phyloP scores from a whole-genome alignment of 768 basidiomycete species.

The Cytidiella melzeri region DNA sequence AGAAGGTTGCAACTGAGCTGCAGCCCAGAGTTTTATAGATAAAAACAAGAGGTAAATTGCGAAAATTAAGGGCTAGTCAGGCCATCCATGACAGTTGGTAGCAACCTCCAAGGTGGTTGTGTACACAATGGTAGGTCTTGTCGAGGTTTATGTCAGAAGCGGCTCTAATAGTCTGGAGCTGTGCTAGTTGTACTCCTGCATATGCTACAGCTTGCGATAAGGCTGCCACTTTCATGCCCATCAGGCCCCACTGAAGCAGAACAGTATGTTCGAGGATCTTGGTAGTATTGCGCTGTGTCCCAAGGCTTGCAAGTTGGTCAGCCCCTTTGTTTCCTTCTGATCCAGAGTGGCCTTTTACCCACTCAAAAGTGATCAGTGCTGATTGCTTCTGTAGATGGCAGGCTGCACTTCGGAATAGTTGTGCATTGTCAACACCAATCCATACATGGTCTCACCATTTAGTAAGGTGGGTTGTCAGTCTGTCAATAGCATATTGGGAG shows the following conservation, averaged over 20 bases:
- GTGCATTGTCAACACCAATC: slow-evolving; percentile 8
- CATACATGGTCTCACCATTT: slow-evolving; percentile 13
- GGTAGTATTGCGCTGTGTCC: not conserved
- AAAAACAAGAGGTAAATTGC: no score
- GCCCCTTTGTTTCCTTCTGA: slow-evolving; percentile 21
- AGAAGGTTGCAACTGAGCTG: no score
- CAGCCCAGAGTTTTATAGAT: no score
- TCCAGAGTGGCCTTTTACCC: slow-evolving; percentile 24
- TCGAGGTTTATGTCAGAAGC: not conserved
- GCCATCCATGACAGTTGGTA: no score
- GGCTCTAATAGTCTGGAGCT: not conserved
- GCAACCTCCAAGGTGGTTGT: not conserved
- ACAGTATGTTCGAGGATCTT: slow-evolving; percentile 1
- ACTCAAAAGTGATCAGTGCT: slow-evolving; percentile 19
- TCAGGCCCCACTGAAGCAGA: slow-evolving; percentile 1
- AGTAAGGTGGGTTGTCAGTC: slow-evolving; percentile 8
- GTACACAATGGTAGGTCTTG: not conserved
- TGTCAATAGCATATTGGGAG: not conserved
- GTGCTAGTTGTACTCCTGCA: slow-evolving; percentile 1
- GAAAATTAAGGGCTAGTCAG: no score
- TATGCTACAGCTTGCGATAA: slow-evolving; percentile 19
- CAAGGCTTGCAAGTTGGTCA: slow-evolving; percentile 18
- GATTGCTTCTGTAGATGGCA: slow-evolving; percentile 5
- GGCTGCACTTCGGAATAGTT: slow-evolving; percentile 1
- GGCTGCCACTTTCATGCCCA: slow-evolving; percentile 13